Evolutionary conservation across 768 basidiomycete genomes (phyloP).

Genomic region (Hebeloma cylindrosporum): DNA sequence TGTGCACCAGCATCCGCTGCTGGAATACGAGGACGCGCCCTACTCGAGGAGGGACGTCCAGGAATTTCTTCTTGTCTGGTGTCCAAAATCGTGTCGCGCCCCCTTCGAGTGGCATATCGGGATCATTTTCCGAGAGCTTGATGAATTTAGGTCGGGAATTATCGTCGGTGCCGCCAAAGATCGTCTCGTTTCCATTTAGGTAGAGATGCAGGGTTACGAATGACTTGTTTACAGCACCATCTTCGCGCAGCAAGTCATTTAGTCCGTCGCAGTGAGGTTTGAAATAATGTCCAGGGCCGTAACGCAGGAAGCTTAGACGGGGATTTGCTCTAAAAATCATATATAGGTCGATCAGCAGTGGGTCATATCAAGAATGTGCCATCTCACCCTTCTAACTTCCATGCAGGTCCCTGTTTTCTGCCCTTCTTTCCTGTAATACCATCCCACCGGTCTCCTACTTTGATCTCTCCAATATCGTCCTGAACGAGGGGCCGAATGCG

Average conservation of each 20-base stretch:
- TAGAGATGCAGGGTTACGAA: conserved; percentile 46
- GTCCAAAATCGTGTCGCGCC: conserved; percentile 44
- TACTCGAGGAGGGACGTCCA: conserved; percentile 38
- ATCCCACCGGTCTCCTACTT: conserved; percentile 31
- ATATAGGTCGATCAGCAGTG: background rate
- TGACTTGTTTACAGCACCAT: conserved; percentile 30
- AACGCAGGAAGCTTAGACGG: conserved; percentile 43
- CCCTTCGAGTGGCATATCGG: conserved; percentile 26
- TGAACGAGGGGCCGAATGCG: conserved; percentile 33
- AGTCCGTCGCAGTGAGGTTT: conserved; percentile 40
- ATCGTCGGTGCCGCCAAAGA: conserved; percentile 1
- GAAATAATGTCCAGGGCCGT: conserved; percentile 44
- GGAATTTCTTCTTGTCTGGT: conserved; percentile 30
- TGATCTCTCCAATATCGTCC: conserved; percentile 30
- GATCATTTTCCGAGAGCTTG: conserved; percentile 8
- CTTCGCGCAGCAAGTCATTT: conserved; percentile 21
- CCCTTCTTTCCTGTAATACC: conserved; percentile 30
- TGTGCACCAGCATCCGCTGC: conserved; percentile 39
- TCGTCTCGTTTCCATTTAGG: conserved; percentile 34
- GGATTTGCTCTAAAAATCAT: conserved; percentile 31
- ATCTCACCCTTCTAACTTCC: conserved; percentile 37
- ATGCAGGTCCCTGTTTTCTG: conserved; percentile 30
- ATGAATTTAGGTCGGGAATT: background rate
- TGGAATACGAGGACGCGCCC: conserved; percentile 44
- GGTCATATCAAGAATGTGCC: background rate